Conservation (phyloP, 2,329 filamentous ascomycete species). For the Aspergillus persii region DNA sequence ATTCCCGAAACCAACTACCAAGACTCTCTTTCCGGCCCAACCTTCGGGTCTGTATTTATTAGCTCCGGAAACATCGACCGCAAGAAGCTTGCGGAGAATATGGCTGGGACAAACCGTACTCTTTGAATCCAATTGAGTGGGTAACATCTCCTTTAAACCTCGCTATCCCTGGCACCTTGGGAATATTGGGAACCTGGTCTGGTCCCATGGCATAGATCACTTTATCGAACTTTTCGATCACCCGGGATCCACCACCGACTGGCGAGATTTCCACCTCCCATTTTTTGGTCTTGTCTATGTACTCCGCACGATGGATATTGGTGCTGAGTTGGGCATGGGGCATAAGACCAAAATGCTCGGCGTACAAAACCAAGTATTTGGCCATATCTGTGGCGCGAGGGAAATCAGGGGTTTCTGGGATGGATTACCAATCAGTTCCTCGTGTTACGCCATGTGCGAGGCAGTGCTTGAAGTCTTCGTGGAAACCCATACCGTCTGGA, state of each 20-base stretch:
- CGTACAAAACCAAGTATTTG: not conserved
- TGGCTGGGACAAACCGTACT: not conserved
- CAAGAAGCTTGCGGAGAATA: not conserved
- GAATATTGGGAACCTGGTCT: constrained; percentile 18
- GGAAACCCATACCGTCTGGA: not conserved
- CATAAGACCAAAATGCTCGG: not conserved
- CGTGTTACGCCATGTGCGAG: not conserved
- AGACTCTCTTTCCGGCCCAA: constrained; percentile 18
- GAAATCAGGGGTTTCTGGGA: not conserved
- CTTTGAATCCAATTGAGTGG: not conserved
- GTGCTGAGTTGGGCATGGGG: not conserved
- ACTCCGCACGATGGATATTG: not conserved
- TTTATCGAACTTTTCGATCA: constrained; percentile 29
- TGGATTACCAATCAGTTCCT: not conserved
- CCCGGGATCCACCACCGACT: not conserved
- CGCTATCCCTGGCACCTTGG: constrained; percentile 15
- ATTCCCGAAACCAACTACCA: constrained; percentile 26
- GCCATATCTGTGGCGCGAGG: not conserved
- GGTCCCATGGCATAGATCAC: constrained; percentile 33
- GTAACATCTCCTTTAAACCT: constrained; percentile 13
- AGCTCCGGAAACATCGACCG: not conserved
- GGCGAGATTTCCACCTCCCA: not conserved
- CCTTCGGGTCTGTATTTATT: not conserved
- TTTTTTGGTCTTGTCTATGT: not conserved
- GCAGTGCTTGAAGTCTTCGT: not conserved